Percentiles rank a stretch among this genome's conserved stretches.
These are phyloP conservation scores for Cladobotryum mycophilum DNA, from an alignment of 2,329 filamentous ascomycete genomes.

Conservation along the genomic window DNA sequence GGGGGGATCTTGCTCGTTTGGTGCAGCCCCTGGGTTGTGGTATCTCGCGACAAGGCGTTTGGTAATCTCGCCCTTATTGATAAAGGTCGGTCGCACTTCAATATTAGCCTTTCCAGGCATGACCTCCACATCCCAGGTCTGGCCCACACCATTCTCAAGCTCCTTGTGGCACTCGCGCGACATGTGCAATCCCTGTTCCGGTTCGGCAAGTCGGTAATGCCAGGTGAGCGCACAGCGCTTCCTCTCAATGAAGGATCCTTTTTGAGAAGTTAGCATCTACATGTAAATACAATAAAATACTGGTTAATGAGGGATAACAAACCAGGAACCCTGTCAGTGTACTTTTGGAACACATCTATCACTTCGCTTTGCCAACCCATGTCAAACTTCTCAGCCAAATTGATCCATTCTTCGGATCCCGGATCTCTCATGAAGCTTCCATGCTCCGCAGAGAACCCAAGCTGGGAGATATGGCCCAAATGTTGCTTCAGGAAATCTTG, in stretches of 20 bases:
- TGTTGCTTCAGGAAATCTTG: conserved; percentile 86
- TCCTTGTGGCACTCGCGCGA: conserved; percentile 75
- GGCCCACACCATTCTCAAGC: conserved; percentile 68
- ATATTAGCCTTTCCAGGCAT: conserved; percentile 97
- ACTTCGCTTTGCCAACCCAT: conserved; percentile 93
- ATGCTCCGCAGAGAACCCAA: conserved; percentile 96
- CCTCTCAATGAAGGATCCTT: conserved; percentile 84
- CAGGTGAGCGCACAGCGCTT: conserved; percentile 94
- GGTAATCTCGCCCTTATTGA: conserved; percentile 96
- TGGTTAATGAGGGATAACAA: conserved; percentile 23
- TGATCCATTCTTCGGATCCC: conserved; percentile 72
- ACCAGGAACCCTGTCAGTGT: conserved; percentile 81
- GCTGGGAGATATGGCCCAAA: conserved; percentile 80
- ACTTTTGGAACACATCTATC: conserved; percentile 76
- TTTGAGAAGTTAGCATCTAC: neutral
- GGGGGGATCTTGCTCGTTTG: conserved; percentile 36
- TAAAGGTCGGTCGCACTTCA: conserved; percentile 91
- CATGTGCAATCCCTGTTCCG: conserved; percentile 74
- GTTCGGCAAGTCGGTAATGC: conserved; percentile 92
- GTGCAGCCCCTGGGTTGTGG: conserved; percentile 42
- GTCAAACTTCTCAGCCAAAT: conserved; percentile 76
- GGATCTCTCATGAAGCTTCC: conserved; percentile 91
- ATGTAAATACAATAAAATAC: neutral
- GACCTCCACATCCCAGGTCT: conserved; percentile 85
- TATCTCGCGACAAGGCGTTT: conserved; percentile 76